A percentile compares a stretch with the other conserved stretches of the same genome.
Evolutionary conservation across 495 filamentous ascomycete genomes (phyloP).

Genomic region (Hypoxylon fragiforme): DNA sequence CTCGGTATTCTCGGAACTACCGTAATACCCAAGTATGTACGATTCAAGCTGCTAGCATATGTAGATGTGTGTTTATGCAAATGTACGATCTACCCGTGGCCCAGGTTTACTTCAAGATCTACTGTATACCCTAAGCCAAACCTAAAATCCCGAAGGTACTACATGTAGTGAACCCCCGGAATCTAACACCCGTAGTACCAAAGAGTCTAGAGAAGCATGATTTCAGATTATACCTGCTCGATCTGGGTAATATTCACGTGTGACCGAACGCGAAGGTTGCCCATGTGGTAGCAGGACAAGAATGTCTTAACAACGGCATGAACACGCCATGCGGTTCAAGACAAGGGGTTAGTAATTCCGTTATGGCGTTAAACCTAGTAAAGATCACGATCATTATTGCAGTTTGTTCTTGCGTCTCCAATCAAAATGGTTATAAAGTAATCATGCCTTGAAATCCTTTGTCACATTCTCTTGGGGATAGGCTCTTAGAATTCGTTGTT

Average conservation of each 20-base stretch:
- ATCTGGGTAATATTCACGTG: background rate
- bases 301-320: too few species aligned
- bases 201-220: conserved; percentile 1
- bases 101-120: conserved; percentile 3
- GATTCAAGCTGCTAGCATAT: conserved; percentile 6
- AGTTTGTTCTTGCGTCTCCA: too few species aligned
- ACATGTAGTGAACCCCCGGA: background rate
- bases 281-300: too few species aligned
- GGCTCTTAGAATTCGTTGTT: too few species aligned
- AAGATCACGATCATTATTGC: too few species aligned
- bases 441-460: too few species aligned
- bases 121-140: conserved; percentile 16
- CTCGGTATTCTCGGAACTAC: conserved; percentile 29
- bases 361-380: too few species aligned
- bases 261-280: background rate
- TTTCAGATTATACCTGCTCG: conserved; percentile 4
- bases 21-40: conserved; percentile 12
- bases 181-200: background rate
- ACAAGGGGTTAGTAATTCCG: too few species aligned
- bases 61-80: background rate
- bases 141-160: conserved; percentile 2
- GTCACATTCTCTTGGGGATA: too few species aligned
- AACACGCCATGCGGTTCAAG: too few species aligned
- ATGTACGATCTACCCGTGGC: conserved; percentile 4
- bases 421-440: too few species aligned